These are phyloP conservation scores for Ceratobasidium sp. DNA, from an alignment of 1,284 basidiomycete species.

Conservation along the genomic window DNA sequence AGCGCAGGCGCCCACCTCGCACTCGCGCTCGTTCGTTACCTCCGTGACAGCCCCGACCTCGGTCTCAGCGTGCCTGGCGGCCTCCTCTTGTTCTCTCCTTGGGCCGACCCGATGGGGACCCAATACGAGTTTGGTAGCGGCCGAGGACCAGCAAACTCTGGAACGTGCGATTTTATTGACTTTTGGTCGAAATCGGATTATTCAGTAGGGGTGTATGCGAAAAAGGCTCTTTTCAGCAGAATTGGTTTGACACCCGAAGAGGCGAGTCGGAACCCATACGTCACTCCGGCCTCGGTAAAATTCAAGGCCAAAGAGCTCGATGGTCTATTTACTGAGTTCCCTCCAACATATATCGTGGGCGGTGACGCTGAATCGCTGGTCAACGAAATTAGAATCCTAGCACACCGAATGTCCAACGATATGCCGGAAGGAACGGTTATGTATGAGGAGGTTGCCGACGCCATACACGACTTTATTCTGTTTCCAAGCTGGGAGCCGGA, in stretches of 20 bases:
- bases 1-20: slow-evolving; percentile 80
- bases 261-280: slow-evolving; percentile 63
- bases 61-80: slow-evolving; percentile 65
- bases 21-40: slow-evolving; percentile 68
- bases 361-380: slow-evolving; percentile 69
- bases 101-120: slow-evolving; percentile 65
- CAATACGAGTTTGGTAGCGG: slow-evolving; percentile 53
- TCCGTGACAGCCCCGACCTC: slow-evolving; percentile 57
- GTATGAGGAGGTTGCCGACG: slow-evolving; percentile 66
- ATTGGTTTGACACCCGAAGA: slow-evolving; percentile 59
- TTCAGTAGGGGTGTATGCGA: slow-evolving; percentile 16
- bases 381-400: slow-evolving; percentile 65
- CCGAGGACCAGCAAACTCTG: background rate
- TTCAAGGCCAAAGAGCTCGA: slow-evolving; percentile 55
- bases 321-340: slow-evolving; percentile 66
- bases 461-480: slow-evolving; percentile 68
- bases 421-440: slow-evolving; percentile 54
- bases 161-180: slow-evolving; percentile 57
- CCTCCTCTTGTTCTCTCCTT: slow-evolving; percentile 71
- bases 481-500: slow-evolving; percentile 53
- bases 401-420: slow-evolving; percentile 59
- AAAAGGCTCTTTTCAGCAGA: slow-evolving; percentile 44
- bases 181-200: background rate
- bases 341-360: slow-evolving; percentile 67
- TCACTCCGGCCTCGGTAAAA: slow-evolving; percentile 68